Evolutionary conservation across 257 asterid genomes (phyloP).

Genomic region (Scutellaria minor): DNA sequence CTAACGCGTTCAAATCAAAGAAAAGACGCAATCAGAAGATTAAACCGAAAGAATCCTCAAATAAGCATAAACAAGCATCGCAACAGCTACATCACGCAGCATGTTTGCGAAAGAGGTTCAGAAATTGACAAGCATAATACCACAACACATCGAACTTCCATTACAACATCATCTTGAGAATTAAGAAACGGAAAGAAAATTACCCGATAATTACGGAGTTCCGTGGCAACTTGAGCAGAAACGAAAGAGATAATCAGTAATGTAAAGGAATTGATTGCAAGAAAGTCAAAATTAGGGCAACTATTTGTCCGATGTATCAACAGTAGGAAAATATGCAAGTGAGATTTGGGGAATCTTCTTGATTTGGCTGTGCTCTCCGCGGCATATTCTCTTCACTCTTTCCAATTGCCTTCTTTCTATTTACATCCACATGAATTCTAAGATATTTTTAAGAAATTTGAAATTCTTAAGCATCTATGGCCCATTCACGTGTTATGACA

Average conservation of each 20-base stretch:
- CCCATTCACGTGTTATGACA: no score
- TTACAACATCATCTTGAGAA: not conserved
- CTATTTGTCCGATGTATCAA: conserved; percentile 8
- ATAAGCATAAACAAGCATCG: conserved; percentile 24
- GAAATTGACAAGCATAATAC: not conserved
- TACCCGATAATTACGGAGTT: conserved; percentile 34
- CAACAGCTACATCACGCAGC: not conserved
- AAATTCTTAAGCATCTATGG: no score
- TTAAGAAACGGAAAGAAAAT: conserved; percentile 1
- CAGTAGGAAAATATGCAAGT: conserved; percentile 33
- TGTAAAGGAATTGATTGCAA: not conserved
- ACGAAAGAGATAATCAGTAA: not conserved
- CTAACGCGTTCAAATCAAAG: not conserved
- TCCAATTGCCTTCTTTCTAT: not conserved
- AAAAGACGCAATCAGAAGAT: not conserved
- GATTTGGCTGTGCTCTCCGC: not conserved
- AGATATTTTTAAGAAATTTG: not conserved
- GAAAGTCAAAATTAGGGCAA: conserved; percentile 36
- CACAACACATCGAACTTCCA: conserved; percentile 11
- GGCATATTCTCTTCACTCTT: conserved; percentile 41
- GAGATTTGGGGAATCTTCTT: conserved; percentile 36
- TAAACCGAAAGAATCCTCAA: not conserved
- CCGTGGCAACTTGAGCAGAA: conserved; percentile 27
- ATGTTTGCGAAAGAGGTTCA: not conserved
- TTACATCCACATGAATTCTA: not conserved